Percentiles rank a stretch among this genome's conserved stretches.
phyloP scores from a whole-genome alignment of 345 rosid species.

The Eucalyptus dawsonii region DNA sequence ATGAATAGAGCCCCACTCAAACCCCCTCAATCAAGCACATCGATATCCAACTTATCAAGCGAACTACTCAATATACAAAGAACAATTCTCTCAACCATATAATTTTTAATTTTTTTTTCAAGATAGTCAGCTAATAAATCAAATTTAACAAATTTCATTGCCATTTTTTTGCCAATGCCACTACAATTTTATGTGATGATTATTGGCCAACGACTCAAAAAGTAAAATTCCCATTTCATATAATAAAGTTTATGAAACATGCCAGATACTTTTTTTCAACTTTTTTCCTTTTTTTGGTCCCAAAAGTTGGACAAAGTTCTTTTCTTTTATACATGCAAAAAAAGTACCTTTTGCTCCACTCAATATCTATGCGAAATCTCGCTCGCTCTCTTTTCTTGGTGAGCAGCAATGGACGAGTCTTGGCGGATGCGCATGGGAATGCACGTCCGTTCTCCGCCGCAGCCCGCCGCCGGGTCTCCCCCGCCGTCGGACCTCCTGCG shows the following conservation, averaged over 20 bases:
- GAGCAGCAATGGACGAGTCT: constrained; percentile 54
- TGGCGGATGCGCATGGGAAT: constrained; percentile 77
- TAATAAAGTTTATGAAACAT: neutral
- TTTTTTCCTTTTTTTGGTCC: neutral
- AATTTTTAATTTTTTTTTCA: neutral
- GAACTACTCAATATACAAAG: neutral
- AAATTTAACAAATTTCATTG: neutral
- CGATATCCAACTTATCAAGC: neutral
- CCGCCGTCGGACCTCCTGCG: neutral
- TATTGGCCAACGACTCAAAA: neutral
- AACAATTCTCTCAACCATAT: neutral
- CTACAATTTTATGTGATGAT: neutral
- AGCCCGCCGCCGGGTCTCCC: constrained; percentile 11
- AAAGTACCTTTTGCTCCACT: neutral
- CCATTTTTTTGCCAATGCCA: neutral
- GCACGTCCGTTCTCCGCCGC: constrained; percentile 31
- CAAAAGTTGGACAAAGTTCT: neutral
- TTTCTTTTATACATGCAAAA: neutral
- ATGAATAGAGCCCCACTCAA: neutral
- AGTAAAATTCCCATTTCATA: neutral
- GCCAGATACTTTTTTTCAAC: neutral
- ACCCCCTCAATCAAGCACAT: neutral
- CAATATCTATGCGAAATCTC: neutral
- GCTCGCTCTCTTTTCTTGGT: neutral
- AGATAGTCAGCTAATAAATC: neutral